Evolutionary conservation across 129 eudicot species (phyloP).

Genomic region (Escallonia herrerae): DNA sequence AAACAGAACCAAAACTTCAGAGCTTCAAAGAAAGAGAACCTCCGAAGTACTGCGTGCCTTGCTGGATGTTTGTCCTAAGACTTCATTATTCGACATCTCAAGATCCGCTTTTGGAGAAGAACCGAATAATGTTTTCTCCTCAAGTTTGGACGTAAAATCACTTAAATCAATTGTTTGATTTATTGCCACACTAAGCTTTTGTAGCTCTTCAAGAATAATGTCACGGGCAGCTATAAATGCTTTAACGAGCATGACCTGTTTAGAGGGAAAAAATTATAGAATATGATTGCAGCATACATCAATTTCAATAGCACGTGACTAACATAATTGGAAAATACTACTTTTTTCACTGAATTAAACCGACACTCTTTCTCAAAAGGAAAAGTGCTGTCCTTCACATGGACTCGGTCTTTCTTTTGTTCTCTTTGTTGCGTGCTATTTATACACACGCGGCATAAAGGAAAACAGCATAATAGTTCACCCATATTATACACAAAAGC

Average conservation of each 20-base stretch:
- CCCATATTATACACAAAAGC: too few relatives aligned
- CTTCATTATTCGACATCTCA: constrained; percentile 29
- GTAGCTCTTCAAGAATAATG: constrained; percentile 69
- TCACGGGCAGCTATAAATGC: constrained; percentile 62
- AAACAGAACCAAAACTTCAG: background rate
- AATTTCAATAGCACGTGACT: too few relatives aligned
- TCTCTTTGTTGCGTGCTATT: too few relatives aligned
- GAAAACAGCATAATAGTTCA: too few relatives aligned
- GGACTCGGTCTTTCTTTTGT: too few relatives aligned
- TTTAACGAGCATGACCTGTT: constrained; percentile 64
- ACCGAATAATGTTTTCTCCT: constrained; percentile 30
- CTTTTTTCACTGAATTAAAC: too few relatives aligned
- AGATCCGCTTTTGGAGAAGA: constrained; percentile 18
- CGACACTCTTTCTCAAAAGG: too few relatives aligned
- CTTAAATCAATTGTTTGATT: constrained; percentile 52
- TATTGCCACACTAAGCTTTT: constrained; percentile 63
- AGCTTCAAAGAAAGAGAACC: constrained; percentile 37
- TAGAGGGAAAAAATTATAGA: background rate
- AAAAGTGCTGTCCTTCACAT: too few relatives aligned
- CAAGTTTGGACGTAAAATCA: constrained; percentile 48
- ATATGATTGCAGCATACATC: too few relatives aligned
- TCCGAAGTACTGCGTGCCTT: constrained; percentile 17
- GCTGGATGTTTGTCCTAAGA: constrained; percentile 22
- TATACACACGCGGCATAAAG: too few relatives aligned
- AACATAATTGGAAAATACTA: too few relatives aligned